Conservation (phyloP, 2,329 filamentous ascomycete species). For the Sordariomycetes sp. region DNA sequence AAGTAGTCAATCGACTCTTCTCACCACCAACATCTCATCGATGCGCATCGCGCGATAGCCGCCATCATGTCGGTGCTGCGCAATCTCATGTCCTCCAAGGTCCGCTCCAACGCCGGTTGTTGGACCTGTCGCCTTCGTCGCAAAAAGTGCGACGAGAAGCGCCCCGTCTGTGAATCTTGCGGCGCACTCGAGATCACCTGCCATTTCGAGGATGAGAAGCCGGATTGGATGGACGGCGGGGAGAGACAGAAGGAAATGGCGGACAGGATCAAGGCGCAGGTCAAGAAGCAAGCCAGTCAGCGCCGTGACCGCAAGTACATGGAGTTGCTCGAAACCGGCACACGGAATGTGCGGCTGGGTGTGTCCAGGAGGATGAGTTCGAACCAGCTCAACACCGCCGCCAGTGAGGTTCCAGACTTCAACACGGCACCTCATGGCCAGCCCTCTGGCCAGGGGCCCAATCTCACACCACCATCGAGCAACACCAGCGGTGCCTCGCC, state of each 20-base stretch:
- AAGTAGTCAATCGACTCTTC: too few relatives aligned
- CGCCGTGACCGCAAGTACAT: constrained; percentile 41
- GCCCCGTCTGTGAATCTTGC: constrained; percentile 42
- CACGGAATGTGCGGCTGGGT: constrained; percentile 6
- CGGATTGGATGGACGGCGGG: constrained; percentile 49
- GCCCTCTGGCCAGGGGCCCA: constrained; percentile 11
- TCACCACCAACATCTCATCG: too few relatives aligned
- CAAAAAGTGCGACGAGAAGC: constrained; percentile 51
- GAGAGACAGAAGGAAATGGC: constrained; percentile 39
- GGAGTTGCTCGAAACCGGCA: constrained; percentile 27
- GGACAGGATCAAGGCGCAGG: constrained; percentile 44
- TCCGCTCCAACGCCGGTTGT: constrained; percentile 39
- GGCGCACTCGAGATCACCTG: constrained; percentile 46
- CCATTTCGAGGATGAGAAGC: constrained; percentile 40
- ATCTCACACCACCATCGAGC: constrained; percentile 18
- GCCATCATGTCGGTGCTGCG: constrained; percentile 11
- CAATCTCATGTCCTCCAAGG: constrained; percentile 15
- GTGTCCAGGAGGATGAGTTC: too few relatives aligned
- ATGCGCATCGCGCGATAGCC: neutral
- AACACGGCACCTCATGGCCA: constrained; percentile 8
- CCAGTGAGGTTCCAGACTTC: constrained; percentile 10
- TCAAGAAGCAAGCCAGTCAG: constrained; percentile 42
- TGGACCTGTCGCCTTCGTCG: constrained; percentile 53
- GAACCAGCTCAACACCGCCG: neutral
- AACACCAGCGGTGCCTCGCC: constrained; percentile 19